Base-by-base conservation (phyloP, 768 basidiomycete genomes). In the Termitomyces sp. region DNA sequence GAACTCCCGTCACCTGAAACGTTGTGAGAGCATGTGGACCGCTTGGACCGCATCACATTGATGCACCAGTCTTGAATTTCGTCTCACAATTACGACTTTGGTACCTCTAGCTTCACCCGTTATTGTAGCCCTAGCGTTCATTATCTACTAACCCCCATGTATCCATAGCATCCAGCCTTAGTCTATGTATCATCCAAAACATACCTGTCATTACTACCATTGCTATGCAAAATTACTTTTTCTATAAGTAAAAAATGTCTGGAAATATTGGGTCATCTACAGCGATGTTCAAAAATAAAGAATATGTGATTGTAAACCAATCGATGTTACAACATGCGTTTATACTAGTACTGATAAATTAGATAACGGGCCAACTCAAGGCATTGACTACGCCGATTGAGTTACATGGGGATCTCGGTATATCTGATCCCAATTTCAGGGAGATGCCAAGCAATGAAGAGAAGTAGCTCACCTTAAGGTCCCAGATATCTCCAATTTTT, bases 401-500 rank as follows among this genome's bases (percentile, higher is more conserved):
- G 77, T 76, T 18, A 78, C 80, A 46, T 71, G 73, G 7, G 81
- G 79, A 65, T 82, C 80, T 22, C 79, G 78, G 66, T 78, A 81
- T 66, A 81, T 79, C 81, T 82, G 57, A n/a, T 65, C n/a, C 40
- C 22, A 55, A 48, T 50, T 7, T 65, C 35, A 67, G 58, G 9
- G 35, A 15, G 57, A 28, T 42, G 20, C 22, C 33, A 36, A 9
- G 51, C n/a, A 36, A 32, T 55, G 24, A 48, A 48, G 60, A 38
- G 12, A 48, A 18, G 48, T 57, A 22, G 70, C 78, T 40, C n/a
- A 90, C 88, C 81, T 90, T 89, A 58, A 87, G 76, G 73, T 79
- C 79, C 91, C 88, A 93, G 61, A 93, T 84, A 70, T 89, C 83
- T 22, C 89, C 90, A 55, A 90, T 81, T 57, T 73, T 81, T 69